Percentiles rank a stretch among this genome's conserved stretches.
Evolutionary conservation across 2,329 filamentous ascomycete species (phyloP).

Genomic region (Orbilia quercus): DNA sequence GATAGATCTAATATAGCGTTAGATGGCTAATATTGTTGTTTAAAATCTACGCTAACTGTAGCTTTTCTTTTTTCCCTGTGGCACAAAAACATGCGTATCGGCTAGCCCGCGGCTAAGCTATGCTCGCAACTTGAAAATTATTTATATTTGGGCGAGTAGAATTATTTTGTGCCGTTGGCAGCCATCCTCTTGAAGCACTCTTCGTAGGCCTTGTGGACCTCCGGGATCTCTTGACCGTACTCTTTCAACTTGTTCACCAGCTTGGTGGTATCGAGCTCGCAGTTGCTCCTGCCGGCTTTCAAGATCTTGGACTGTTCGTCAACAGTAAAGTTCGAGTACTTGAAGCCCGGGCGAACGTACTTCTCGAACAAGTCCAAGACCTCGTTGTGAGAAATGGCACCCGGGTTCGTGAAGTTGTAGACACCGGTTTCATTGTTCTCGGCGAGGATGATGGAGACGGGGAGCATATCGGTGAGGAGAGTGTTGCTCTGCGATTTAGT

Average conservation of each 20-base stretch:
- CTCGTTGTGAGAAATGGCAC: conserved; percentile 77
- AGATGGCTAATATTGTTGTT: background rate
- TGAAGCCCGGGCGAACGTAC: conserved; percentile 71
- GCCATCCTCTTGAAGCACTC: conserved; percentile 74
- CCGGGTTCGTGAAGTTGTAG: conserved; percentile 75
- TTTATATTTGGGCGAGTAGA: no score
- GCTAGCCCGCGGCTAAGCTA: no score
- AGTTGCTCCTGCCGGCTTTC: conserved; percentile 75
- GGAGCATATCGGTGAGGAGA: conserved; percentile 73
- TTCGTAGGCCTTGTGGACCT: conserved; percentile 71
- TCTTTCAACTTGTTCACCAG: conserved; percentile 71
- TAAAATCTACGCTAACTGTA: conserved; percentile 3
- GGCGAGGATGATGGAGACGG: conserved; percentile 71
- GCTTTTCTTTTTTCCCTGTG: background rate
- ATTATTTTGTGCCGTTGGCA: conserved; percentile 68
- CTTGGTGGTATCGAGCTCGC: conserved; percentile 73
- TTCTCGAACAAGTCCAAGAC: conserved; percentile 73
- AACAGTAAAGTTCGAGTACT: conserved; percentile 74
- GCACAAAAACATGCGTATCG: no score
- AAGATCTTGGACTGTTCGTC: conserved; percentile 76
- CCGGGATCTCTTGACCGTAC: conserved; percentile 71
- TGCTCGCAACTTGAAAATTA: no score
- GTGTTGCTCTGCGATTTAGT: conserved; percentile 66
- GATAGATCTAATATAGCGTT: no score
- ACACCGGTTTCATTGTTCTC: conserved; percentile 73